phyloP scores from a whole-genome alignment of 352 stramenopile genomes.

The Nothophytophthora sp. region DNA sequence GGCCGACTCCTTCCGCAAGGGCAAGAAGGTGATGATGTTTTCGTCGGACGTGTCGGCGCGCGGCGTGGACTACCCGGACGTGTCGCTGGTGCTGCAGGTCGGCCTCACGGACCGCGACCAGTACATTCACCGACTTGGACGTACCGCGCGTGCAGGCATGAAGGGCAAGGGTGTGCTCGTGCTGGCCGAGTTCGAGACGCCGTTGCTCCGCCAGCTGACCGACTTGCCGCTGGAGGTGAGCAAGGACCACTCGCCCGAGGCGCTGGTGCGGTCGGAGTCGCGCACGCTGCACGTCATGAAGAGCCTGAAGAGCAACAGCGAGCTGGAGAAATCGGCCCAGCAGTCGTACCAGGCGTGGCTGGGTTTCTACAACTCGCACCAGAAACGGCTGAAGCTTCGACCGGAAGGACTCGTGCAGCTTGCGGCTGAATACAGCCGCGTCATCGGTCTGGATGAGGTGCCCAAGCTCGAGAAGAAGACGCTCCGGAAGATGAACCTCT shows the following conservation, averaged over 20 bases:
- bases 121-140: slow-evolving; percentile 97
- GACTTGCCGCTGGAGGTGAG: slow-evolving; percentile 59
- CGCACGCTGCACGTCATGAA: slow-evolving; percentile 35
- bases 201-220: slow-evolving; percentile 64
- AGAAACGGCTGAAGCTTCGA: slow-evolving; percentile 56
- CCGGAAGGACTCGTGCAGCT: slow-evolving; percentile 65
- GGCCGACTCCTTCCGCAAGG: slow-evolving; percentile 88
- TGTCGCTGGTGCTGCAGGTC: slow-evolving; percentile 89
- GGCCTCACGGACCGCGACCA: slow-evolving; percentile 88
- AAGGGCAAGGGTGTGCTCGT: slow-evolving; percentile 83
- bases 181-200: slow-evolving; percentile 84
- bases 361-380: slow-evolving; percentile 93
- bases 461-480: slow-evolving; percentile 87
- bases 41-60: slow-evolving; percentile 94
- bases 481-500: slow-evolving; percentile 84
- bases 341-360: slow-evolving; percentile 95
- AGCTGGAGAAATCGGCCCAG: slow-evolving; percentile 78
- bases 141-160: slow-evolving; percentile 91
- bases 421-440: slow-evolving; percentile 61
- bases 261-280: slow-evolving; percentile 17
- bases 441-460: slow-evolving; percentile 64
- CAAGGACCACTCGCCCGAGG: slow-evolving; percentile 15
- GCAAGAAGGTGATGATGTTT: slow-evolving; percentile 92
- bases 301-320: slow-evolving; percentile 40
- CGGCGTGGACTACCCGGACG: slow-evolving; percentile 96